A percentile compares a stretch with the other conserved stretches of the same genome.
Conservation (phyloP, 306 rosid species). For the Cucumis hystrix region DNA sequence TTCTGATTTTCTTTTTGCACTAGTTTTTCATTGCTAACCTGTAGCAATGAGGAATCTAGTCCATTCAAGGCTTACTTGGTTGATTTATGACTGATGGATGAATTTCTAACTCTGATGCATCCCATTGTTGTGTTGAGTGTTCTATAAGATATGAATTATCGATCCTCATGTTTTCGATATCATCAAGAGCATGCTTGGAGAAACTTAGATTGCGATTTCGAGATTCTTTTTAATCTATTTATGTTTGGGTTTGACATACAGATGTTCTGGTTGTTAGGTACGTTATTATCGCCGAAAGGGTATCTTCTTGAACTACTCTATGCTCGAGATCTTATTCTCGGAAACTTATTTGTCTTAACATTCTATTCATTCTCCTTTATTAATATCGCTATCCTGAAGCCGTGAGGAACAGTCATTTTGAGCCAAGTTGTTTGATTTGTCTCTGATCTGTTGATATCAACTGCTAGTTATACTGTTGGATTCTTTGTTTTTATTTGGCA, state of each 20-base stretch:
- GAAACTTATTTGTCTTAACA: not conserved
- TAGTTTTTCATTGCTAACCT: not conserved
- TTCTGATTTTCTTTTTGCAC: not conserved
- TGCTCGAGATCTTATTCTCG: not conserved
- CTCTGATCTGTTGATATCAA: not conserved
- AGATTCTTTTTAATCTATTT: not conserved
- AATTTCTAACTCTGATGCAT: not conserved
- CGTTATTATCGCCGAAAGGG: not conserved
- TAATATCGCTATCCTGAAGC: not conserved
- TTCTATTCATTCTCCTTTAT: too few relatives aligned
- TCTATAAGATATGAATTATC: not conserved
- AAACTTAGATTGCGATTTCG: constrained; percentile 3
- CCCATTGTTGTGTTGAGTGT: not conserved
- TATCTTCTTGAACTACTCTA: not conserved
- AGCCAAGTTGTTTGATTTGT: not conserved
- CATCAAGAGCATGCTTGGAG: constrained; percentile 23
- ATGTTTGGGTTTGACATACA: not conserved
- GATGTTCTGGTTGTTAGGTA: not conserved
- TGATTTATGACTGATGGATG: not conserved
- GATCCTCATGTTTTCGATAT: constrained; percentile 17
- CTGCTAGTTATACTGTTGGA: not conserved
- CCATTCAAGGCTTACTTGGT: not conserved
- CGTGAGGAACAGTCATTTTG: not conserved
- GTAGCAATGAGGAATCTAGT: not conserved
- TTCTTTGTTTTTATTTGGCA: not conserved